These are phyloP conservation scores for Boletus subluridellus DNA, from an alignment of 1,284 basidiomycete genomes.

Conservation along the genomic window DNA sequence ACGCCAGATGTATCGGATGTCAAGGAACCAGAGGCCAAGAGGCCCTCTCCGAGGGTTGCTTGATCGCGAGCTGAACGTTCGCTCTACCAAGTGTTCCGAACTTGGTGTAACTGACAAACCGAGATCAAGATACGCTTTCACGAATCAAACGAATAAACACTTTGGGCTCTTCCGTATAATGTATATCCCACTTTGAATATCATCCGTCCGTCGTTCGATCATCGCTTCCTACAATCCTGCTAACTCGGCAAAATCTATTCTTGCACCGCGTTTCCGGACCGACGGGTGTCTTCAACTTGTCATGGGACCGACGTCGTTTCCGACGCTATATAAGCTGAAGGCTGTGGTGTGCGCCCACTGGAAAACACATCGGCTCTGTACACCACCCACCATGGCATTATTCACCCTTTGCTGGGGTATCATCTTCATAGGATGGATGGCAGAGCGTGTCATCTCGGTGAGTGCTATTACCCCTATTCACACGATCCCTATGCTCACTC, in stretches of 20 bases:
- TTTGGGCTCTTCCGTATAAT: conserved; percentile 1
- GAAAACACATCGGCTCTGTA: too few species aligned
- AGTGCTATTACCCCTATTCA: background rate
- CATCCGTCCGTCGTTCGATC: background rate
- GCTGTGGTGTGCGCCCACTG: background rate
- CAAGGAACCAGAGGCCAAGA: conserved; percentile 18
- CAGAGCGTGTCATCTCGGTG: conserved; percentile 41
- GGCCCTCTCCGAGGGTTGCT: background rate
- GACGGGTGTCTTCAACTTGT: background rate
- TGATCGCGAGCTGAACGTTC: conserved; percentile 6
- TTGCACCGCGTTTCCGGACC: background rate
- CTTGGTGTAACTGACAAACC: background rate
- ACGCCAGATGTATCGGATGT: background rate
- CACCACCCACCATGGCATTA: conserved; percentile 16
- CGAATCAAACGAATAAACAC: background rate
- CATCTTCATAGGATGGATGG: conserved; percentile 43
- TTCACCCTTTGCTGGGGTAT: conserved; percentile 44
- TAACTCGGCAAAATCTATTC: conserved; percentile 4
- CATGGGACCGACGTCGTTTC: background rate
- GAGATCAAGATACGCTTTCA: background rate
- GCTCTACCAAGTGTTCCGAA: background rate
- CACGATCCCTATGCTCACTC: background rate
- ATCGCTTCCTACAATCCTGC: background rate
- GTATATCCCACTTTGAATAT: conserved; percentile 5
- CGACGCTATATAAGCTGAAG: background rate